Percentiles rank a stretch among this genome's conserved stretches.
Conservation (phyloP, 2,329 filamentous ascomycete species). For the Plectosphaerella plurivora region DNA sequence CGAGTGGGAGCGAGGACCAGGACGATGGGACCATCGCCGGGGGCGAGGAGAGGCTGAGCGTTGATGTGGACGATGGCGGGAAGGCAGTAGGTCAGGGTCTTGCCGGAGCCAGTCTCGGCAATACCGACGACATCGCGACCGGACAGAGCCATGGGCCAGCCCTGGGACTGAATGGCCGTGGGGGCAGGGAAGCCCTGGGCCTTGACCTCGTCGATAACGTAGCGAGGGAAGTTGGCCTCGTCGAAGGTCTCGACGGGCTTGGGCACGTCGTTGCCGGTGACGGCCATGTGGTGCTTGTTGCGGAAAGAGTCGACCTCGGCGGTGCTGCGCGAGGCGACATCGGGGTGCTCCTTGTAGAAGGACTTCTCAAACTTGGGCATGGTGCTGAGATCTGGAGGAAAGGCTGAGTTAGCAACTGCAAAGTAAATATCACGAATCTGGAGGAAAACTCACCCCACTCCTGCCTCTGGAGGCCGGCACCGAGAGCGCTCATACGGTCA, state of each 20-base stretch:
- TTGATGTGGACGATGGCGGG: slow-evolving; percentile 99
- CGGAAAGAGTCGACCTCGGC: slow-evolving; percentile 87
- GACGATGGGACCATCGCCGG: slow-evolving; percentile 94
- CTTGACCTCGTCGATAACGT: slow-evolving; percentile 98
- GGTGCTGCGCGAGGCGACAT: slow-evolving; percentile 68
- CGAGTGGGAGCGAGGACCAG: slow-evolving; percentile 93
- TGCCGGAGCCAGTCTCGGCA: slow-evolving; percentile 97
- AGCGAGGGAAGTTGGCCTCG: slow-evolving; percentile 92
- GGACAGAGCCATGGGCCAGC: slow-evolving; percentile 98
- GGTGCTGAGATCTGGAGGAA: slow-evolving; percentile 59
- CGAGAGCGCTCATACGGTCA: slow-evolving; percentile 92
- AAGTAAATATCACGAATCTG: slow-evolving; percentile 17
- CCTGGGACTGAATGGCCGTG: slow-evolving; percentile 95
- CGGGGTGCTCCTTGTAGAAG: slow-evolving; percentile 94
- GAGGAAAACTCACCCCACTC: slow-evolving; percentile 67
- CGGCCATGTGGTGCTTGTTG: slow-evolving; percentile 75
- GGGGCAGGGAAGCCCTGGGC: slow-evolving; percentile 91
- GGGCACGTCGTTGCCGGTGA: slow-evolving; percentile 76
- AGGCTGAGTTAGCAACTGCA: slow-evolving; percentile 16
- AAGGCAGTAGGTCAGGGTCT: slow-evolving; percentile 97
- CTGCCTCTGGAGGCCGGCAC: slow-evolving; percentile 81
- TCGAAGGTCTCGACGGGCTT: slow-evolving; percentile 97
- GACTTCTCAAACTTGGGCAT: slow-evolving; percentile 98
- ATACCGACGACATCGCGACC: slow-evolving; percentile 98
- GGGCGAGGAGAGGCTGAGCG: slow-evolving; percentile 91